Base-by-base conservation (phyloP, 345 rosid species). In the Lepidium sativum region DNA sequence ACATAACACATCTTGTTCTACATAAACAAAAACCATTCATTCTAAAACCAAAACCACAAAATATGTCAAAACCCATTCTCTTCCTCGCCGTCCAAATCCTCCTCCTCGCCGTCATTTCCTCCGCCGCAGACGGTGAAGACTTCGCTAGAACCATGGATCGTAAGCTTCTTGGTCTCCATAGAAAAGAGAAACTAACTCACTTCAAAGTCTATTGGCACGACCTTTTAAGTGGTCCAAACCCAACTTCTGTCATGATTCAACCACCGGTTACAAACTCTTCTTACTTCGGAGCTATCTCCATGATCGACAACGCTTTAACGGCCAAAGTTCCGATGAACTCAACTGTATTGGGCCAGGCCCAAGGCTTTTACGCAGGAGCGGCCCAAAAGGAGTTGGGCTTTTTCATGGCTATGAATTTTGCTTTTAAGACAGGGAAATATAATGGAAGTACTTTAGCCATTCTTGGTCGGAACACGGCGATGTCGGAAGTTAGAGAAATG, bases 221-320 rank as follows among this genome's bases (percentile, higher is more conserved):
- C 80, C 42, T 75, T 29, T 12, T 52, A 13, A 76, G 78, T 17
- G 89, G 87, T n/a, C 47, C 59, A 6, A 77, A 84, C 70, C 83
- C 88, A 13, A 73, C 81, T 2, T 80, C 86, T 27, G 59, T 83
- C 45, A 21, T 39, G 39, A 78, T 85, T 1, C 78, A 80, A 13
- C 60, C 33, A 20, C 66, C 85, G 2, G 70, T 82, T 3, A 9
- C 34, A 47, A 86, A 80, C 72, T 32, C 66, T 11, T 33, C 77
- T 1, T 29, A 18, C 8, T 90, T 90, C 45, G 92, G 95, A 18
- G 11, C 54, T 20, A 64, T 83, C 49, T 63, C 73, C 44, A 69
- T 87, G 79, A 87, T 90, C 50, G 97, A 90, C 69, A 79, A 87
- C 74, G 77, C 92, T 0, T 62, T 87, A 33, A 90, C 97, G 1